phyloP scores from a whole-genome alignment of 495 filamentous ascomycete genomes.

The Tuber umbilicatum region DNA sequence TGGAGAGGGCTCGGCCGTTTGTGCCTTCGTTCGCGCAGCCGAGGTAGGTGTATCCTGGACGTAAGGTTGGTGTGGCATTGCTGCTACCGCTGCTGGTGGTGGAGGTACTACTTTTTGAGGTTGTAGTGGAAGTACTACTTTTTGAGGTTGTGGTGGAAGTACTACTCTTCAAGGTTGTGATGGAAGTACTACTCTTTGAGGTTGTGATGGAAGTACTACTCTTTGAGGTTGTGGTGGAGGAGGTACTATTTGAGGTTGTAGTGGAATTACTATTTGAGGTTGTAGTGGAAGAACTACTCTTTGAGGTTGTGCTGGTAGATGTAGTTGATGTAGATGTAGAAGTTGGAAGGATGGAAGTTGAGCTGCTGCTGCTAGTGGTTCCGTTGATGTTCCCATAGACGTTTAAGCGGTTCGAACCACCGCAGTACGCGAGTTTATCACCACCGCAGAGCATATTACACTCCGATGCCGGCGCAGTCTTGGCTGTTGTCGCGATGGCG shows the following conservation, averaged over 20 bases:
- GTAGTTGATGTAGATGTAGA: too few species aligned
- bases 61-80: conserved; percentile 3
- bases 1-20: conserved; percentile 55
- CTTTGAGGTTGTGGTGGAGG: too few species aligned
- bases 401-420: conserved; percentile 14
- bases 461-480: background rate
- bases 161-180: background rate
- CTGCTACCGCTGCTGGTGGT: background rate
- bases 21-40: conserved; percentile 58
- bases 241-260: too few species aligned
- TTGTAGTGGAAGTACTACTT: conserved; percentile 2
- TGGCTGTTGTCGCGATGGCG: conserved; percentile 26
- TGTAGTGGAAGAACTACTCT: background rate
- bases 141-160: background rate
- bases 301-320: background rate
- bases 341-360: conserved; percentile 1
- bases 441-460: conserved; percentile 33
- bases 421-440: conserved; percentile 19
- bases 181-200: background rate
- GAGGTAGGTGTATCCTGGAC: conserved; percentile 51
- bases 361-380: background rate
- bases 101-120: background rate
- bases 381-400: conserved; percentile 12
- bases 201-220: background rate
- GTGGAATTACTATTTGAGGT: too few species aligned